Evolutionary conservation across 140 eudicot genomes (phyloP).

Genomic region (Bidens hawaiensis): DNA sequence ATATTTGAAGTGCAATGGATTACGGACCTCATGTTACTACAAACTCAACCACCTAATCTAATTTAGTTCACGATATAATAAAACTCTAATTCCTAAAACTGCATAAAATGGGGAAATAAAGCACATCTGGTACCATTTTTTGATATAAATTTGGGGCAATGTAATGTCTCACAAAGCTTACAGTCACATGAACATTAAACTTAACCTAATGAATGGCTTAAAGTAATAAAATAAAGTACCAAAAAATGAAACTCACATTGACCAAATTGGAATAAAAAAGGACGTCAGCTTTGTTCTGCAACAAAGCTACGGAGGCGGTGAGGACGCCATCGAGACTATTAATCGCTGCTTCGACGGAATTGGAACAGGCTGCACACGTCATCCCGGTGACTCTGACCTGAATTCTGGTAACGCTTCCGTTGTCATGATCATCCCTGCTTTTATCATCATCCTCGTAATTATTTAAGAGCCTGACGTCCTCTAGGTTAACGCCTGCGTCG

Average conservation of each 20-base stretch:
- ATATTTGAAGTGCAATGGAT: neutral
- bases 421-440: neutral
- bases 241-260: slow-evolving; percentile 33
- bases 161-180: too few species aligned
- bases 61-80: neutral
- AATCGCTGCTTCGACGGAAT: slow-evolving; percentile 78
- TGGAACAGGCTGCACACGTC: slow-evolving; percentile 90
- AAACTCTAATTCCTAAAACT: neutral
- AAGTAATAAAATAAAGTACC: neutral
- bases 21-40: neutral
- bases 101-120: neutral
- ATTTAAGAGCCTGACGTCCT: slow-evolving; percentile 35
- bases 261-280: slow-evolving; percentile 46
- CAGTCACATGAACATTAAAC: too few species aligned
- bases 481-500: slow-evolving; percentile 25
- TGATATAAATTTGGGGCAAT: too few species aligned
- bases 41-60: neutral
- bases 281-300: slow-evolving; percentile 75
- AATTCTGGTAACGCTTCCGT: slow-evolving; percentile 37
- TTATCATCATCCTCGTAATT: slow-evolving; percentile 5
- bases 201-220: neutral
- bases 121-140: too few species aligned
- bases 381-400: slow-evolving; percentile 76
- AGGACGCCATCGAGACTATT: slow-evolving; percentile 55
- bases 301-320: slow-evolving; percentile 69